phyloP scores from a whole-genome alignment of 106 monocot genomes.

The Triglochin maritima region DNA sequence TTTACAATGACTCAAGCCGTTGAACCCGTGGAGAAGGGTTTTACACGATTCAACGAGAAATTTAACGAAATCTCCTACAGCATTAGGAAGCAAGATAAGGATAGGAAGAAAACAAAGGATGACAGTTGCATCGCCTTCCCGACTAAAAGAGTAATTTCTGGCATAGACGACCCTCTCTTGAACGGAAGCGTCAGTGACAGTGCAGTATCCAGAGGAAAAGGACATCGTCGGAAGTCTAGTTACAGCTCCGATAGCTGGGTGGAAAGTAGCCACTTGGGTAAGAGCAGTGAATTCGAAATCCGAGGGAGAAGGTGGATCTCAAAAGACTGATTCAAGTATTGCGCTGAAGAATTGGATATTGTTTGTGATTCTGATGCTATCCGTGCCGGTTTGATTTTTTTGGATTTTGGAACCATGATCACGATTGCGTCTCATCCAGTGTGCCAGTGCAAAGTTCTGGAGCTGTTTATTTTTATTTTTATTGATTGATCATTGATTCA shows the following conservation, averaged over 20 bases:
- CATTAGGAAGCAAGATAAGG: slow-evolving; percentile 73
- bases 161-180: slow-evolving; percentile 82
- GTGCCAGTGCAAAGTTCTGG: no score
- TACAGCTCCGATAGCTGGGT: slow-evolving; percentile 62
- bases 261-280: slow-evolving; percentile 65
- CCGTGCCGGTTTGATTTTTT: no score
- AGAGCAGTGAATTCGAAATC: slow-evolving; percentile 40
- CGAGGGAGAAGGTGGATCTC: slow-evolving; percentile 61
- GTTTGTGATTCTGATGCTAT: no score
- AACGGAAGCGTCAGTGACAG: slow-evolving; percentile 53
- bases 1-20: slow-evolving; percentile 87
- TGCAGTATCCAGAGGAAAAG: slow-evolving; percentile 19
- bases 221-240: slow-evolving; percentile 47
- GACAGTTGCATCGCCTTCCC: slow-evolving; percentile 61
- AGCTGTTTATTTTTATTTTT: no score
- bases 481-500: no score
- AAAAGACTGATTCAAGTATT: slow-evolving; percentile 26
- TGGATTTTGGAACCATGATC: no score
- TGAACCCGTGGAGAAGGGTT: slow-evolving; percentile 87
- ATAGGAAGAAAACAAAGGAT: slow-evolving; percentile 66
- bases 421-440: no score
- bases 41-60: slow-evolving; percentile 77
- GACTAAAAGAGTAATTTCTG: slow-evolving; percentile 40
- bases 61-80: slow-evolving; percentile 82
- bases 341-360: no score